phyloP scores from a whole-genome alignment of 1,139 yeast species.

The Yamadazyma diddensiae region DNA sequence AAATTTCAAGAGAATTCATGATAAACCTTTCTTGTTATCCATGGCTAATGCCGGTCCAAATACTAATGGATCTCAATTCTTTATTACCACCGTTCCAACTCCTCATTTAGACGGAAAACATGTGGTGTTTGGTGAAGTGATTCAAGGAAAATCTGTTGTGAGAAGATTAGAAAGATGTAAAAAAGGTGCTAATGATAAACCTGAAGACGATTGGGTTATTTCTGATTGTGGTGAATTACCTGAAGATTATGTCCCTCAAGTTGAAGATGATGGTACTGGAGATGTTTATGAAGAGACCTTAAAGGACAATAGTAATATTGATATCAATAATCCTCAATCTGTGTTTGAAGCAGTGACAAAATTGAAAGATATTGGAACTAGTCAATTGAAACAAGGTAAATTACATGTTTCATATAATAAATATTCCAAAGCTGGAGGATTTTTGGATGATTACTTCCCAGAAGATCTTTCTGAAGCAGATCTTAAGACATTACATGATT shows the following conservation, averaged over 20 bases:
- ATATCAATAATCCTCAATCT: slow-evolving; percentile 54
- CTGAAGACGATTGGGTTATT: slow-evolving; percentile 62
- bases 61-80: slow-evolving; percentile 44
- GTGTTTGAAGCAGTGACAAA: slow-evolving; percentile 63
- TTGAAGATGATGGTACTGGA: slow-evolving; percentile 76
- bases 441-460: slow-evolving; percentile 72
- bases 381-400: slow-evolving; percentile 64
- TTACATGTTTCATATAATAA: slow-evolving; percentile 57
- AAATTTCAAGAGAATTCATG: slow-evolving; percentile 73
- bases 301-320: slow-evolving; percentile 69
- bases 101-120: slow-evolving; percentile 92
- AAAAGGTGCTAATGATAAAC: slow-evolving; percentile 63
- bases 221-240: slow-evolving; percentile 80
- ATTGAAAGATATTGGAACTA: slow-evolving; percentile 81
- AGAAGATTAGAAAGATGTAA: slow-evolving; percentile 71
- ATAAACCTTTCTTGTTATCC: slow-evolving; percentile 79
- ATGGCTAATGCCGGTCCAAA: slow-evolving; percentile 61
- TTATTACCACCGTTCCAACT: slow-evolving; percentile 78
- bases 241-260: slow-evolving; percentile 48
- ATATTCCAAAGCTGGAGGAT: slow-evolving; percentile 68
- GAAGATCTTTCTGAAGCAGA: slow-evolving; percentile 61
- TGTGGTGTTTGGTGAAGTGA: slow-evolving; percentile 90
- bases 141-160: slow-evolving; percentile 78
- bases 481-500: slow-evolving; percentile 43
- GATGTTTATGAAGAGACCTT: slow-evolving; percentile 77